Conservation (phyloP, 768 basidiomycete species). For the Amanita muscaria region DNA sequence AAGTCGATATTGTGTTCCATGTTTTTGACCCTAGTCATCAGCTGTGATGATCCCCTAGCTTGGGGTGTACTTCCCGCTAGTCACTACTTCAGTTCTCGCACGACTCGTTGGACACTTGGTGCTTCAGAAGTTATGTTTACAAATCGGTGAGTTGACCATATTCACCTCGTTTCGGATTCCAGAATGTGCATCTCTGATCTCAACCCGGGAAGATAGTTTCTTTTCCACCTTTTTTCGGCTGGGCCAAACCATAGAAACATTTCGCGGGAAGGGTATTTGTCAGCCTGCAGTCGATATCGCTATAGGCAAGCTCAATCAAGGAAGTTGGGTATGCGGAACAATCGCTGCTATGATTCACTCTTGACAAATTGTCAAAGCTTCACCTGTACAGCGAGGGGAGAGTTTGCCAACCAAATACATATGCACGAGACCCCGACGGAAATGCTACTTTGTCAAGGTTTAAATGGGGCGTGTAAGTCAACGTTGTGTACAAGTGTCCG, state of each 20-base stretch:
- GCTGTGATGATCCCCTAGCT: slow-evolving; percentile 74
- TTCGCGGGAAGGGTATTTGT: slow-evolving; percentile 83
- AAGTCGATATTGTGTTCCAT: slow-evolving; percentile 5
- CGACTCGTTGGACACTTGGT: slow-evolving; percentile 86
- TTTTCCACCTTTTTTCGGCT: slow-evolving; percentile 79
- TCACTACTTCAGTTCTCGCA: slow-evolving; percentile 48
- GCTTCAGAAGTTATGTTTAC: slow-evolving; percentile 94
- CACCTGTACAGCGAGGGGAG: slow-evolving; percentile 90
- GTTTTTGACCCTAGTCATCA: slow-evolving; percentile 21
- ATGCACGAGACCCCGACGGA: slow-evolving; percentile 34
- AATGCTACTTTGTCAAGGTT: slow-evolving; percentile 56
- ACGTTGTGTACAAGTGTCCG: background rate
- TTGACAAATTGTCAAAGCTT: slow-evolving; percentile 40
- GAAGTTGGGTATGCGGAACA: slow-evolving; percentile 66
- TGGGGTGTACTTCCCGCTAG: slow-evolving; percentile 78
- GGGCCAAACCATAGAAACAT: slow-evolving; percentile 89
- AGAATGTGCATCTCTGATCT: slow-evolving; percentile 6
- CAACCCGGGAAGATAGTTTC: slow-evolving; percentile 41
- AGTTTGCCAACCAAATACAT: slow-evolving; percentile 63
- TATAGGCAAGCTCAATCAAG: slow-evolving; percentile 68
- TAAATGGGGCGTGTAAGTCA: slow-evolving; percentile 91
- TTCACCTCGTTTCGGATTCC: slow-evolving; percentile 8
- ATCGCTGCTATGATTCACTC: background rate
- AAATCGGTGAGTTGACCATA: slow-evolving; percentile 54
- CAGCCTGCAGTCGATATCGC: slow-evolving; percentile 84